Evolutionary conservation across 2,329 filamentous ascomycete species (phyloP).

Genomic region (Alternaria triticina): DNA sequence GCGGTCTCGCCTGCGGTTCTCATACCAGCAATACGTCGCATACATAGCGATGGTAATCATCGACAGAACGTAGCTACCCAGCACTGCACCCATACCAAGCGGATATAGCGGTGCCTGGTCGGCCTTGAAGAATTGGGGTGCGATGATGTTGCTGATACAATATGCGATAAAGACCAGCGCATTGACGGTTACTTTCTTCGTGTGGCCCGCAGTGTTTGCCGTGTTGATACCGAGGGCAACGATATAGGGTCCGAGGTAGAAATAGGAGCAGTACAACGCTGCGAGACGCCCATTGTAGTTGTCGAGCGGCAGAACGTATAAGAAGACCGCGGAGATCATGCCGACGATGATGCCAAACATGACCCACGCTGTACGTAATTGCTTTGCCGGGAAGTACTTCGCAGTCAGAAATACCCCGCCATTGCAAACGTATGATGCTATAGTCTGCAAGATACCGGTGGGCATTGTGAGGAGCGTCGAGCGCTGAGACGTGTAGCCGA

Average conservation of each 20-base stretch:
- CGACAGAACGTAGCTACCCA: conserved; percentile 17
- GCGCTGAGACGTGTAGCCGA: conserved; percentile 46
- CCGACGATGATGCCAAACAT: conserved; percentile 37
- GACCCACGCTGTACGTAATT: conserved; percentile 29
- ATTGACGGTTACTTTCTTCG: conserved; percentile 47
- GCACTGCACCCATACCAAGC: conserved; percentile 7
- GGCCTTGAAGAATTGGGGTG: conserved; percentile 49
- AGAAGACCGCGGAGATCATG: conserved; percentile 34
- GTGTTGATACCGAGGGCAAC: conserved; percentile 20
- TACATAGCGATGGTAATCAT: conserved; percentile 41
- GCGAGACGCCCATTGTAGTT: conserved; percentile 34
- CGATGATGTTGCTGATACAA: conserved; percentile 50
- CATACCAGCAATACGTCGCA: conserved; percentile 35
- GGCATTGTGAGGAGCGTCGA: conserved; percentile 36
- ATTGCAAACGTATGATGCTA: conserved; percentile 48
- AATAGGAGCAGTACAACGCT: conserved; percentile 39
- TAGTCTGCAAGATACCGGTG: conserved; percentile 40
- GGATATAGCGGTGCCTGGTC: conserved; percentile 44
- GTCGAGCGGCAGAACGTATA: conserved; percentile 34
- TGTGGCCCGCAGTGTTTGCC: conserved; percentile 39
- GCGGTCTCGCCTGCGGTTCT: conserved; percentile 36
- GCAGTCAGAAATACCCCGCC: conserved; percentile 45
- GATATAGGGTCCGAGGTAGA: conserved; percentile 24
- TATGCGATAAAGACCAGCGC: conserved; percentile 50
- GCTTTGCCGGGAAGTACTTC: conserved; percentile 31